These are phyloP conservation scores for Spinellus fusiger DNA, from an alignment of 192 early-diverging fungal genomes.

Conservation along the genomic window DNA sequence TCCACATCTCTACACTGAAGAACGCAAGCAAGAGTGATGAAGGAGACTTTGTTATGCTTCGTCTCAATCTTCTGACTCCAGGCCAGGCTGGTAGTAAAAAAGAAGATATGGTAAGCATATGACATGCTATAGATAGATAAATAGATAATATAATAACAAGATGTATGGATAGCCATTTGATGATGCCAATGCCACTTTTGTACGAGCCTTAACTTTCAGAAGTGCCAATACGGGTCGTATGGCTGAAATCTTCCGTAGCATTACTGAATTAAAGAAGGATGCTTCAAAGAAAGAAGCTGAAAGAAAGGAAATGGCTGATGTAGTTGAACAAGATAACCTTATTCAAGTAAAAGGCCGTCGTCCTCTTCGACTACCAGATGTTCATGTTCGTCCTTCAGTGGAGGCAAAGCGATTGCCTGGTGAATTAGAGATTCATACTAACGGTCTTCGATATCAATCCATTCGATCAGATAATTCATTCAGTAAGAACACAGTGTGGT, in stretches of 20 bases:
- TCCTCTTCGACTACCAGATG: constrained; percentile 77
- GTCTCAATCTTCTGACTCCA: constrained; percentile 94
- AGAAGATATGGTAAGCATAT: constrained; percentile 55
- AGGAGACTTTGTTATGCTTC: constrained; percentile 81
- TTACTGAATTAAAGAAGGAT: constrained; percentile 90
- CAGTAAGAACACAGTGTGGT: constrained; percentile 33
- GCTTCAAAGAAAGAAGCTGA: constrained; percentile 90
- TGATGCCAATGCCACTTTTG: constrained; percentile 82
- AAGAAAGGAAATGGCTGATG: constrained; percentile 90
- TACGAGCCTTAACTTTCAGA: constrained; percentile 88
- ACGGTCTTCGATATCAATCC: constrained; percentile 90
- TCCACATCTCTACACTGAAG: constrained; percentile 96
- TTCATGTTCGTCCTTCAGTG: constrained; percentile 85
- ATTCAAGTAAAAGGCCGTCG: constrained; percentile 69
- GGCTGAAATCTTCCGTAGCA: constrained; percentile 78
- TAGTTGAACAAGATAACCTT: constrained; percentile 91
- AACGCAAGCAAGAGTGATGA: constrained; percentile 93
- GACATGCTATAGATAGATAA: not conserved
- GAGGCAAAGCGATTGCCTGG: constrained; percentile 90
- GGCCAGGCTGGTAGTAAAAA: constrained; percentile 90
- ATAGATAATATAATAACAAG: not conserved
- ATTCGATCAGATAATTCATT: constrained; percentile 74
- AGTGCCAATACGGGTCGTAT: constrained; percentile 78
- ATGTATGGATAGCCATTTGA: constrained; percentile 61
- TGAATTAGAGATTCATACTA: constrained; percentile 94